Percentiles rank a stretch among this genome's conserved stretches.
Evolutionary conservation across 371 early-diverging fungal species (phyloP).

Genomic region (Capniomyces stellatus): DNA sequence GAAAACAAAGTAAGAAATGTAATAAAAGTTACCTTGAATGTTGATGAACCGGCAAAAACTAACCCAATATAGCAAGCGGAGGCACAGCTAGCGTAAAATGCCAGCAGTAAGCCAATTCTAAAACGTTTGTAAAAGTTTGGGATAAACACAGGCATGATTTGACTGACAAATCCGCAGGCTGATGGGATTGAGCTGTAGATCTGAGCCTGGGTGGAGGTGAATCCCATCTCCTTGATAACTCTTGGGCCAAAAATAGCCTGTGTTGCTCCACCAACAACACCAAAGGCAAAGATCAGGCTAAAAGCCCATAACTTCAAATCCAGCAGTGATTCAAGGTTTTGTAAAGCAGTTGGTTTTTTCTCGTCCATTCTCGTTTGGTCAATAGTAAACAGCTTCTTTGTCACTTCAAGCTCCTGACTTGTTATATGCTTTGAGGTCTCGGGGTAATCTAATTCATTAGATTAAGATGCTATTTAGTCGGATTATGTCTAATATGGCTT

Average conservation of each 20-base stretch:
- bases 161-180: constrained; percentile 22
- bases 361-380: constrained; percentile 10
- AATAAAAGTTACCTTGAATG: constrained; percentile 7
- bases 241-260: constrained; percentile 28
- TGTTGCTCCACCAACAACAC: constrained; percentile 15
- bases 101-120: constrained; percentile 16
- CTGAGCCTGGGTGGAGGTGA: constrained; percentile 22
- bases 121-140: constrained; percentile 8
- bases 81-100: constrained; percentile 9
- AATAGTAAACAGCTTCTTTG: constrained; percentile 7
- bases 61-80: constrained; percentile 13
- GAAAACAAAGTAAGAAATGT: too few species aligned
- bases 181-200: constrained; percentile 22
- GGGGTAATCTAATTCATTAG: too few species aligned
- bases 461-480: too few species aligned
- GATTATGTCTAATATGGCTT: too few species aligned
- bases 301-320: constrained; percentile 23
- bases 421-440: constrained; percentile 12
- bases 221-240: constrained; percentile 27
- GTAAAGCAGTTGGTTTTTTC: constrained; percentile 5
- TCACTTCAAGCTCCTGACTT: constrained; percentile 11
- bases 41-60: neutral
- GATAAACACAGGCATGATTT: constrained; percentile 15
- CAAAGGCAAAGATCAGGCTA: constrained; percentile 21
- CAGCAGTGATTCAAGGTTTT: constrained; percentile 11